Percentiles rank a stretch among this genome's conserved stretches.
These are phyloP conservation scores for Coniophora puteana DNA, from an alignment of 1,284 basidiomycete species.

Conservation along the genomic window DNA sequence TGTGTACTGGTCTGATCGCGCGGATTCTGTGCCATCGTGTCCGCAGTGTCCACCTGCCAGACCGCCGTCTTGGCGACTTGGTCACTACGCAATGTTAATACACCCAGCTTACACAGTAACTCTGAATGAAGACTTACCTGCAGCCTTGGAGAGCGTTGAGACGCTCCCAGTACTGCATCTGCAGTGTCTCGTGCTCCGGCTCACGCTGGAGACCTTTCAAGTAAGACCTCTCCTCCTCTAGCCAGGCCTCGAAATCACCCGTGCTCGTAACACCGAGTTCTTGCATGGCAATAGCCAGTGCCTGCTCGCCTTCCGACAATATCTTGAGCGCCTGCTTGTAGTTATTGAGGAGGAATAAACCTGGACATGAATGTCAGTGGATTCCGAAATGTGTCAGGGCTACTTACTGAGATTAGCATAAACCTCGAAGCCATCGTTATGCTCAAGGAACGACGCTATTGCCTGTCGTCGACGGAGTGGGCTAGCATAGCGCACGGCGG, in stretches of 20 bases:
- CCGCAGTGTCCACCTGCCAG: background rate
- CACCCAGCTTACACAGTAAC: background rate
- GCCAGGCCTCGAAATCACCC: conserved; percentile 1
- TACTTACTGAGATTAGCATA: conserved; percentile 13
- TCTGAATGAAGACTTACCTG: conserved; percentile 6
- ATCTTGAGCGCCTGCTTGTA: conserved; percentile 14
- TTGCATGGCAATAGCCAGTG: conserved; percentile 5
- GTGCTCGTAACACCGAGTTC: background rate
- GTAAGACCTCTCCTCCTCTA: background rate
- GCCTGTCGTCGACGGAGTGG: conserved; percentile 15
- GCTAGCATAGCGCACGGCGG: conserved; percentile 4
- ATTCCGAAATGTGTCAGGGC: background rate
- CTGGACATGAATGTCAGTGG: conserved; percentile 5
- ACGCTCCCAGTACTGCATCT: conserved; percentile 2
- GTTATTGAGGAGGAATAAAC: conserved; percentile 16
- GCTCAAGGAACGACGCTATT: conserved; percentile 11
- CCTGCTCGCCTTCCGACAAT: conserved; percentile 3
- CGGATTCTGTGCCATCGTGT: background rate
- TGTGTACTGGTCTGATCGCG: background rate
- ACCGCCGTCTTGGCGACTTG: background rate
- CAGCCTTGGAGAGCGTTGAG: background rate
- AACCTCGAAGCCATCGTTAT: conserved; percentile 15
- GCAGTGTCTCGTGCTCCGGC: background rate
- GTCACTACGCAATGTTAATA: background rate
- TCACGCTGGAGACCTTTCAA: background rate